phyloP scores from a whole-genome alignment of 495 filamentous ascomycete species.

The Tuber indicum region DNA sequence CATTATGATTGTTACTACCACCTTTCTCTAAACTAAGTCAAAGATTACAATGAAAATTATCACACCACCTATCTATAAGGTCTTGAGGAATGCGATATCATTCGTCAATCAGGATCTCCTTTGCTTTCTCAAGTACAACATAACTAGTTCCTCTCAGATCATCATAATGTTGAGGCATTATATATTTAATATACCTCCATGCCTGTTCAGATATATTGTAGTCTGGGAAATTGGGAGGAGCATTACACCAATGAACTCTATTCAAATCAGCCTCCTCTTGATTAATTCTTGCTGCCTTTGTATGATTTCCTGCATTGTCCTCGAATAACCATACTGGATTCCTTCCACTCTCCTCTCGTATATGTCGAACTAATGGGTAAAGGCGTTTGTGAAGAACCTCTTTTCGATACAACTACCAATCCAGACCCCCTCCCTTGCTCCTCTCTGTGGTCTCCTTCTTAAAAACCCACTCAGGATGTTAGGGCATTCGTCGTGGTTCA shows the following conservation, averaged over 20 bases:
- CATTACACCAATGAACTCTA: neutral
- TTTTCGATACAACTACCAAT: neutral
- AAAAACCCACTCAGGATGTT: neutral
- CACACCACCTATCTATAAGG: too few species aligned
- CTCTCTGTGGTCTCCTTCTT: neutral
- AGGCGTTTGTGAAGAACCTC: neutral
- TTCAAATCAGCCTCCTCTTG: neutral
- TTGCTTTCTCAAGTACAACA: too few species aligned
- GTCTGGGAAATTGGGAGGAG: neutral
- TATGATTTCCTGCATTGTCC: neutral
- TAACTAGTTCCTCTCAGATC: neutral
- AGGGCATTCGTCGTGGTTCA: neutral
- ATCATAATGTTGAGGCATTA: neutral
- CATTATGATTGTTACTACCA: too few species aligned
- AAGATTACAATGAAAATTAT: too few species aligned
- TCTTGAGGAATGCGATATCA: too few species aligned
- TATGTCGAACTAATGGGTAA: neutral
- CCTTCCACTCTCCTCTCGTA: neutral
- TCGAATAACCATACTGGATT: neutral
- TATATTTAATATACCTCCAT: neutral
- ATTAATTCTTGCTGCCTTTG: neutral
- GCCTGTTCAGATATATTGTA: neutral
- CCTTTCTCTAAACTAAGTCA: too few species aligned
- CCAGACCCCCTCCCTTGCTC: neutral
- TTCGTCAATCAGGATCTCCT: too few species aligned